phyloP scores from a whole-genome alignment of 108 stramenopile genomes.

The Mediolabrus comicus region DNA sequence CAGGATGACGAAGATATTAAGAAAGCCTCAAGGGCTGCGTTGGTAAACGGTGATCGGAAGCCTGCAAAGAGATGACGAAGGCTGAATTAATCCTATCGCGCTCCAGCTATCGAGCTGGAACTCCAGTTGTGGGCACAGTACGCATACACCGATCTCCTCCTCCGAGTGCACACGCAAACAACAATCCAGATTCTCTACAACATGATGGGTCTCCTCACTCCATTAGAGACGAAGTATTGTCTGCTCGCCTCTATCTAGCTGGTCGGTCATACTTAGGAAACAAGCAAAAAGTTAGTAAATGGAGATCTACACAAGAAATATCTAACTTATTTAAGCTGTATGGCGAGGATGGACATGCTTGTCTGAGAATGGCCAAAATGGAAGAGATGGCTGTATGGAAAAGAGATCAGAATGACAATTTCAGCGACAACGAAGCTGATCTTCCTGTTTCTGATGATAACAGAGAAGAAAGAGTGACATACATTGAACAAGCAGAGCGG shows the following conservation, averaged over 20 bases:
- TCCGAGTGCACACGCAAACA: not conserved
- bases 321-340: constrained; percentile 22
- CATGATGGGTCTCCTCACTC: not conserved
- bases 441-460: not conserved
- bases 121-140: constrained; percentile 33
- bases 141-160: constrained; percentile 8
- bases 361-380: constrained; percentile 29
- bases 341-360: constrained; percentile 24
- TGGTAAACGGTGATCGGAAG: too few relatives aligned
- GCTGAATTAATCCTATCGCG: constrained; percentile 37
- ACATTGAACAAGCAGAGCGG: constrained; percentile 38
- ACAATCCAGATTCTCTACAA: not conserved
- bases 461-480: not conserved
- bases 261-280: constrained; percentile 26
- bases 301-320: constrained; percentile 36
- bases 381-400: constrained; percentile 10
- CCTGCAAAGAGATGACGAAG: not conserved
- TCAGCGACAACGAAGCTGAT: not conserved
- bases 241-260: constrained; percentile 36
- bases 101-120: constrained; percentile 33
- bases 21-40: too few relatives aligned
- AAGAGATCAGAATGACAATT: not conserved
- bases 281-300: constrained; percentile 7
- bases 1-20: too few relatives aligned
- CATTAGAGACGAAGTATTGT: constrained; percentile 10